These are phyloP conservation scores for Geranomyces variabilis DNA, from an alignment of 192 early-diverging fungal species.

Conservation along the genomic window DNA sequence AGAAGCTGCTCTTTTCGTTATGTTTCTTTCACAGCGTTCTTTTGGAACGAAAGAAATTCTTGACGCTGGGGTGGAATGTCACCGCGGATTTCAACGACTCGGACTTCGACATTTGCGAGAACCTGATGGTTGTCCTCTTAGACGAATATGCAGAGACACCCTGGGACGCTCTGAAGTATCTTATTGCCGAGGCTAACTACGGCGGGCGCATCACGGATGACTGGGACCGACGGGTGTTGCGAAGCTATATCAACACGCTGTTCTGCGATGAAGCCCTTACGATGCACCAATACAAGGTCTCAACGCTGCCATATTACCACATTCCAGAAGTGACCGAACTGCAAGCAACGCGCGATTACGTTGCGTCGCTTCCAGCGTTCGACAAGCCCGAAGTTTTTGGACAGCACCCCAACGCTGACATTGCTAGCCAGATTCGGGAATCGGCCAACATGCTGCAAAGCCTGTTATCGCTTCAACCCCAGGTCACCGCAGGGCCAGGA, in stretches of 20 bases:
- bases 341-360: slow-evolving; percentile 51
- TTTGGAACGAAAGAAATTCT: slow-evolving; percentile 65
- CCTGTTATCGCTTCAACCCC: slow-evolving; percentile 59
- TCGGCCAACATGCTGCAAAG: slow-evolving; percentile 53
- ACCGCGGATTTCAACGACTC: slow-evolving; percentile 66
- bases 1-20: slow-evolving; percentile 58
- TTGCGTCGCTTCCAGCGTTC: slow-evolving; percentile 50
- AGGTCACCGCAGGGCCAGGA: slow-evolving; percentile 45
- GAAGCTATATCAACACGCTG: slow-evolving; percentile 62
- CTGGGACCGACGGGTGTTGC: slow-evolving; percentile 61
- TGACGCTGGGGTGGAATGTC: slow-evolving; percentile 68
- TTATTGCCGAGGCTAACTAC: slow-evolving; percentile 69
- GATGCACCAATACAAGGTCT: slow-evolving; percentile 53
- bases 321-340: slow-evolving; percentile 57
- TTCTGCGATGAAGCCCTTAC: slow-evolving; percentile 63
- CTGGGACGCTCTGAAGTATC: slow-evolving; percentile 67
- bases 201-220: slow-evolving; percentile 66
- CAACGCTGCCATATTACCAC: slow-evolving; percentile 50
- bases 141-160: slow-evolving; percentile 63
- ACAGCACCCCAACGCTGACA: slow-evolving; percentile 69
- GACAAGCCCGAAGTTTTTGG: slow-evolving; percentile 71
- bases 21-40: slow-evolving; percentile 65
- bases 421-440: slow-evolving; percentile 62
- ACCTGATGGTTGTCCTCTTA: slow-evolving; percentile 56
- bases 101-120: slow-evolving; percentile 68